Evolutionary conservation across 805 yeast genomes (phyloP).

Genomic region (Metschnikowia amazonensis): DNA sequence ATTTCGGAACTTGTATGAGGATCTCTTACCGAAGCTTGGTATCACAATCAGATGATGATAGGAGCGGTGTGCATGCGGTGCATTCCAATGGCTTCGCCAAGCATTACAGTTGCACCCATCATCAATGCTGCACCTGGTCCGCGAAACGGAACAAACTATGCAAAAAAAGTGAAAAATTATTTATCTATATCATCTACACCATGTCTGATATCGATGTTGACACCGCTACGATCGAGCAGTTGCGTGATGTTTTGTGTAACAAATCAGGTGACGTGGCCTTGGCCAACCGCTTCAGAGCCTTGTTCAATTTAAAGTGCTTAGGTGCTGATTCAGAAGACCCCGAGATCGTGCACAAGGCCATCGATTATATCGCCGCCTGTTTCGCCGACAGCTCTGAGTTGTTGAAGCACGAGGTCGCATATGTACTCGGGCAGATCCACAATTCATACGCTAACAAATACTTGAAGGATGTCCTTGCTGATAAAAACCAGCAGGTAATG

Average conservation of each 20-base stretch:
- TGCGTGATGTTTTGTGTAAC: conserved; percentile 68
- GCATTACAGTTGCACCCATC: conserved; percentile 3
- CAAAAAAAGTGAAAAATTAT: conserved; percentile 5
- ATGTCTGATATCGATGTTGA: conserved; percentile 40
- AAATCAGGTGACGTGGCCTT: conserved; percentile 65
- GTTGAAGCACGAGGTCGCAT: conserved; percentile 95
- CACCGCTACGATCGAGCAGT: conserved; percentile 51
- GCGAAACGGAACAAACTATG: conserved; percentile 6
- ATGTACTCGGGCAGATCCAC: conserved; percentile 93
- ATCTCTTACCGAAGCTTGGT: neutral
- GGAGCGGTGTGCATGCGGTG: neutral
- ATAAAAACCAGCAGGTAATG: conserved; percentile 77
- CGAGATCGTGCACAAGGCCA: conserved; percentile 58
- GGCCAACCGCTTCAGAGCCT: conserved; percentile 88
- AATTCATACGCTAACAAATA: conserved; percentile 74
- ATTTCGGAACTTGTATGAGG: too few relatives aligned
- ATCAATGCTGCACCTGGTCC: conserved; percentile 3
- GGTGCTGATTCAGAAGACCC: conserved; percentile 66
- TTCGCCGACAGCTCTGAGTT: conserved; percentile 82
- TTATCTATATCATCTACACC: neutral
- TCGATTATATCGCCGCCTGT: conserved; percentile 80
- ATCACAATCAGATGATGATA: neutral
- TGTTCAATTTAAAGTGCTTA: conserved; percentile 81
- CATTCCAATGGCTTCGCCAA: neutral
- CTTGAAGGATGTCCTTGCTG: conserved; percentile 65